Conservation (phyloP, 2,329 filamentous ascomycete species). For the Aspergillus sojae region DNA sequence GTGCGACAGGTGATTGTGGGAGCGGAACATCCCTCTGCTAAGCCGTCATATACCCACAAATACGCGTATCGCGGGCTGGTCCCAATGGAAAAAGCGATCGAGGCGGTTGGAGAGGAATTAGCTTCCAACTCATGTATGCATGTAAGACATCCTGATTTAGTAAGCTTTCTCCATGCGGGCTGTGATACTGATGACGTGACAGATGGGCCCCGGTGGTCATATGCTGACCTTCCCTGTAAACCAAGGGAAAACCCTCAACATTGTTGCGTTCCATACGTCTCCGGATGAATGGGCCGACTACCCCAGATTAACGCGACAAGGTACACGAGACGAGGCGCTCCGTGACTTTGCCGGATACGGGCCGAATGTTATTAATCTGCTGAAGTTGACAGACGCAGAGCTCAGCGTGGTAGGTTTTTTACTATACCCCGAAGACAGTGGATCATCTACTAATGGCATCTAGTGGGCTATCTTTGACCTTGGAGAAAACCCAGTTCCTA, state of each 20-base stretch:
- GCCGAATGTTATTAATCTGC: constrained; percentile 25
- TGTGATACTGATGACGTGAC: not conserved
- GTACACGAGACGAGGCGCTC: constrained; percentile 25
- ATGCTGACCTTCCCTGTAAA: constrained; percentile 54
- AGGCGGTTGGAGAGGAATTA: constrained; percentile 50
- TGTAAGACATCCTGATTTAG: constrained; percentile 15
- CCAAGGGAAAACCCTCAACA: constrained; percentile 51
- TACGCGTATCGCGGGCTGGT: constrained; percentile 56
- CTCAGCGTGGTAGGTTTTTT: constrained; percentile 26
- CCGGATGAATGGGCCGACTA: constrained; percentile 27
- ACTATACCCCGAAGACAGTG: not conserved
- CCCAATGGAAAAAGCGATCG: constrained; percentile 51
- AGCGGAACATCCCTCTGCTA: constrained; percentile 42
- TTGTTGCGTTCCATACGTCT: constrained; percentile 44
- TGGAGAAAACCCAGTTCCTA: constrained; percentile 40
- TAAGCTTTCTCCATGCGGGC: not conserved
- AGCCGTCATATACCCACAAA: constrained; percentile 54
- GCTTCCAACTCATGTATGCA: constrained; percentile 41
- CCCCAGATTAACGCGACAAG: constrained; percentile 23
- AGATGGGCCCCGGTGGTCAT: constrained; percentile 48
- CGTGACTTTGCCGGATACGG: constrained; percentile 26
- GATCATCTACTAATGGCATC: not conserved
- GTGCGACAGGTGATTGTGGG: constrained; percentile 50
- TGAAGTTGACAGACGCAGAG: constrained; percentile 32
- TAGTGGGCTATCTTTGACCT: constrained; percentile 48